These are phyloP conservation scores for Pholiota adiposa DNA, from an alignment of 1,284 basidiomycete genomes.

Conservation along the genomic window DNA sequence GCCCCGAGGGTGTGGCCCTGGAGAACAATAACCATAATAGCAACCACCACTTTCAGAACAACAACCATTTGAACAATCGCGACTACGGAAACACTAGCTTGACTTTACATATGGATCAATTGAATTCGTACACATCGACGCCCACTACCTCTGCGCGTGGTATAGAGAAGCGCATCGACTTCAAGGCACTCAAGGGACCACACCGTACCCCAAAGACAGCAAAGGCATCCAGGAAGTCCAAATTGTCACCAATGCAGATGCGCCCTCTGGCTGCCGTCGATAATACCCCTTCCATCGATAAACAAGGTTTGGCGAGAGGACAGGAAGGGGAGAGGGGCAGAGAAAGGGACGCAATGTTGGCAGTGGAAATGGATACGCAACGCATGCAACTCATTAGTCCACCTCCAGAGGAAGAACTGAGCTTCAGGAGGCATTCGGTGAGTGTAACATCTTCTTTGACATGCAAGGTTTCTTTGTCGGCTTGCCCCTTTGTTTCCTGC, in stretches of 20 bases:
- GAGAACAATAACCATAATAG: background rate
- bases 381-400: constrained; percentile 43
- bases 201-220: background rate
- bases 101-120: background rate
- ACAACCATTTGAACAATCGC: background rate
- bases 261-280: background rate
- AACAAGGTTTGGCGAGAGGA: background rate
- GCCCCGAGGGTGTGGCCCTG: background rate
- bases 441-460: background rate
- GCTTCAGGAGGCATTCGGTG: constrained; percentile 14
- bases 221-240: background rate
- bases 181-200: background rate
- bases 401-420: constrained; percentile 45
- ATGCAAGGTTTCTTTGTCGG: background rate
- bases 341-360: background rate
- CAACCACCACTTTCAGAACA: background rate
- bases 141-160: background rate
- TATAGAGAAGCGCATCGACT: background rate
- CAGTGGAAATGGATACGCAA: constrained; percentile 20
- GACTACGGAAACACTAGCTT: background rate
- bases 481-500: too few relatives aligned
- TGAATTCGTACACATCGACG: background rate
- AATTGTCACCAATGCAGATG: background rate
- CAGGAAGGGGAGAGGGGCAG: background rate
- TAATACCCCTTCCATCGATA: background rate